Evolutionary conservation across 2,329 filamentous ascomycete species (phyloP).

Genomic region (Parastagonospora avenae): DNA sequence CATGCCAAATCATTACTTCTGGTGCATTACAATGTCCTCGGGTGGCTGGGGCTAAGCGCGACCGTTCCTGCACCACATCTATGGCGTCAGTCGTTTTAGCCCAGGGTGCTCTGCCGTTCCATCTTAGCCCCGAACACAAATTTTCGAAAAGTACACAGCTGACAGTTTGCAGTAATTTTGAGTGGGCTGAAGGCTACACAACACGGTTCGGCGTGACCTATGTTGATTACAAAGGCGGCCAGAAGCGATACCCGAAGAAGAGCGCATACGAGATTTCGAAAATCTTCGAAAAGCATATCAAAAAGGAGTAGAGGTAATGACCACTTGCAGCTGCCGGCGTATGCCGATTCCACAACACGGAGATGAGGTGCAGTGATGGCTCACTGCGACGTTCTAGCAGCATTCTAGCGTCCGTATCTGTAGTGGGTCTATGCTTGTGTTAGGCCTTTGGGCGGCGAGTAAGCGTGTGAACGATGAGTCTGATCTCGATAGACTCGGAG

Average conservation of each 20-base stretch:
- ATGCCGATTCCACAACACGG: slow-evolving; percentile 5
- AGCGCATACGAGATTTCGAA: slow-evolving; percentile 73
- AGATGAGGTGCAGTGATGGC: slow-evolving; percentile 13
- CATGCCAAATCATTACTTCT: neutral
- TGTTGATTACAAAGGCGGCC: slow-evolving; percentile 79
- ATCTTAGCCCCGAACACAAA: neutral
- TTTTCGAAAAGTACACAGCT: slow-evolving; percentile 13
- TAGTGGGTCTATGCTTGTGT: neutral
- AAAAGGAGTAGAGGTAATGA: slow-evolving; percentile 55
- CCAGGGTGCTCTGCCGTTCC: neutral
- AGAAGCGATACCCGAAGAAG: slow-evolving; percentile 83
- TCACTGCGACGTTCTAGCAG: slow-evolving; percentile 21
- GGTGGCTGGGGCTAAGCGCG: neutral
- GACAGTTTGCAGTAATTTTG: slow-evolving; percentile 69
- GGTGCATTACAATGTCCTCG: neutral
- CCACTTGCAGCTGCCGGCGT: slow-evolving; percentile 7
- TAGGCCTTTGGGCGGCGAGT: neutral
- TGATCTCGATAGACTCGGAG: slow-evolving; percentile 4
- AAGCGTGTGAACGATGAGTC: slow-evolving; percentile 1
- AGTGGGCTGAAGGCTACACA: slow-evolving; percentile 91
- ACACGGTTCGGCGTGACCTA: slow-evolving; percentile 84
- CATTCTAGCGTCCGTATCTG: slow-evolving; percentile 24
- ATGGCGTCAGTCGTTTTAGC: neutral
- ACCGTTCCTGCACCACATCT: neutral
- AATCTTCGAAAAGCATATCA: slow-evolving; percentile 73